A percentile compares a stretch with the other conserved stretches of the same genome.
These are phyloP conservation scores for Peniophora sp. DNA, from an alignment of 1,284 basidiomycete species.

Conservation along the genomic window DNA sequence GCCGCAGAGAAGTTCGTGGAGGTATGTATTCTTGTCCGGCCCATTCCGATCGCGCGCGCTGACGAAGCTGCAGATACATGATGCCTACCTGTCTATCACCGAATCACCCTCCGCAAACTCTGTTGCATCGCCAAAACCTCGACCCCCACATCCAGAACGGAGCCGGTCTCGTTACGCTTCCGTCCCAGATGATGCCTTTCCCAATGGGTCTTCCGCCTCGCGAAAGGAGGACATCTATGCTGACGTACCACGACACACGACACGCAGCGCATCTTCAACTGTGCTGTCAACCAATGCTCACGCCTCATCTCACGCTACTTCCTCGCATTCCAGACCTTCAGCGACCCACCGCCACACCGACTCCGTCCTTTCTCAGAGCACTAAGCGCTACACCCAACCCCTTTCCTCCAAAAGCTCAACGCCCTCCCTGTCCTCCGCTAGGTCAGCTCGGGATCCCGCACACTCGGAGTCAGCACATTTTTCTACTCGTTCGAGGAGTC, in stretches of 20 bases:
- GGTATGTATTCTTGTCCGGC: constrained; percentile 23
- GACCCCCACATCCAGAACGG: background rate
- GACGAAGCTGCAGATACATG: constrained; percentile 15
- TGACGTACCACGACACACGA: background rate
- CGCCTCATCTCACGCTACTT: no score
- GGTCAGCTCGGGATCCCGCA: no score
- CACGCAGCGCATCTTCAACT: no score
- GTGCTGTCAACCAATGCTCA: no score
- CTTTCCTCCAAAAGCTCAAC: no score
- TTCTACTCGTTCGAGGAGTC: no score
- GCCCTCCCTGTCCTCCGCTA: no score
- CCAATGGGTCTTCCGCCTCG: background rate
- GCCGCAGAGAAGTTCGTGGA: constrained; percentile 74
- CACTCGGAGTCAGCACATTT: no score
- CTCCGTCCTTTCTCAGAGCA: no score
- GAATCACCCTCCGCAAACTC: background rate
- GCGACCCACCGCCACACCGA: no score
- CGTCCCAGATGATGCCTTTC: constrained; percentile 1
- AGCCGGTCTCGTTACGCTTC: background rate
- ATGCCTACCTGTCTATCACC: constrained; percentile 15
- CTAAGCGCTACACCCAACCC: no score
- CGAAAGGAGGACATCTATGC: background rate
- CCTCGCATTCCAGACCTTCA: no score
- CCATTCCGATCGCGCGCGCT: background rate
- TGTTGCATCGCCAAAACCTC: background rate